Evolutionary conservation across 2,329 filamentous ascomycete genomes (phyloP).

Genomic region (Ophiobolus disseminans): DNA sequence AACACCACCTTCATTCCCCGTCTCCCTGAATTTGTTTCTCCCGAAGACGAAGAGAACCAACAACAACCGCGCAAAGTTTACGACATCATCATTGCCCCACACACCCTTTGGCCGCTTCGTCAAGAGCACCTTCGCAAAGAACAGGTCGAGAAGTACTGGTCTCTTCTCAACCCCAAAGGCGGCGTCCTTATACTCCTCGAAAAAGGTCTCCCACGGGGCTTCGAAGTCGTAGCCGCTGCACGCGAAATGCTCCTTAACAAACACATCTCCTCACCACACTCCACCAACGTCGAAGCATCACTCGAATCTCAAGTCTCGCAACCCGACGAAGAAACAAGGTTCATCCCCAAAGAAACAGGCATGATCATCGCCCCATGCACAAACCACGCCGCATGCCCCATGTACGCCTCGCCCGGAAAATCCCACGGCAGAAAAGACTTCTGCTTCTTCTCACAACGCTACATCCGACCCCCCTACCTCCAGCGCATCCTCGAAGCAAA

Average conservation of each 20-base stretch:
- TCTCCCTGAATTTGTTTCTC: slow-evolving; percentile 83
- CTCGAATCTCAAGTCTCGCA: slow-evolving; percentile 53
- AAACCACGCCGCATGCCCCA: slow-evolving; percentile 85
- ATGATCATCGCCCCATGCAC: slow-evolving; percentile 77
- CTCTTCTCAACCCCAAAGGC: slow-evolving; percentile 79
- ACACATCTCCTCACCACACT: slow-evolving; percentile 71
- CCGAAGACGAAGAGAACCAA: slow-evolving; percentile 55
- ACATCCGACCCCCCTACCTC: slow-evolving; percentile 81
- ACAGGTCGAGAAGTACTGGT: slow-evolving; percentile 88
- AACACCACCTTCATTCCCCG: slow-evolving; percentile 92
- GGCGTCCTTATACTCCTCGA: slow-evolving; percentile 88
- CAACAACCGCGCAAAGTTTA: slow-evolving; percentile 72
- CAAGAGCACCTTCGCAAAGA: slow-evolving; percentile 80
- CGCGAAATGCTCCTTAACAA: slow-evolving; percentile 79
- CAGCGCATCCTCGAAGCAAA: slow-evolving; percentile 74
- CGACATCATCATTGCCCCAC: slow-evolving; percentile 89
- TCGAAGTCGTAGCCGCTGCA: slow-evolving; percentile 88
- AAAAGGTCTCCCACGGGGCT: slow-evolving; percentile 89
- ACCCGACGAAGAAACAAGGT: slow-evolving; percentile 40
- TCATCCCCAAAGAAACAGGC: slow-evolving; percentile 60
- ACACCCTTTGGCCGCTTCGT: slow-evolving; percentile 77
- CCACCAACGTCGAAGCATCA: slow-evolving; percentile 50
- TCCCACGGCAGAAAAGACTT: slow-evolving; percentile 81
- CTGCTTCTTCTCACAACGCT: slow-evolving; percentile 90
- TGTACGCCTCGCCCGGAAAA: slow-evolving; percentile 76